Base-by-base conservation (phyloP, 768 basidiomycete genomes). In the Asterophora lycoperdoides region DNA sequence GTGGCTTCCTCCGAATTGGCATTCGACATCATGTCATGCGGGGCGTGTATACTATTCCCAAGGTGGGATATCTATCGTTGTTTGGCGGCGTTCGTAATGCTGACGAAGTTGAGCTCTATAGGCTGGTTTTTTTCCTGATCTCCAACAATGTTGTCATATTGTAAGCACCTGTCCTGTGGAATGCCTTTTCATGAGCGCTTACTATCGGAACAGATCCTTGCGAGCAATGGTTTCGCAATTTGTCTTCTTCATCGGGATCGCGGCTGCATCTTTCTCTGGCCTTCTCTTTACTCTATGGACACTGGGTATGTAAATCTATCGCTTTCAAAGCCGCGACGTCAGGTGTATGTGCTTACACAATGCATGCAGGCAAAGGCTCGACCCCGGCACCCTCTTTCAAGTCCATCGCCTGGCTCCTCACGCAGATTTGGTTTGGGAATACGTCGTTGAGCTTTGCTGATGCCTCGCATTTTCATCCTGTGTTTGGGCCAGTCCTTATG, bases 381-480 rank as follows among this genome's bases (percentile, higher is more conserved):
- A 48, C 42, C 14, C 45, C 49, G 35, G 50, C 54, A 1, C 62
- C 70, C 68, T 62, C 71, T 13, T 43, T 74, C 37, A 78, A 73
- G 53, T 65, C 73, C 10, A 90, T 90, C 42, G 78, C 84, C 0
- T 93, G 89, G 89, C 66, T 92, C 8, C 84, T 92, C 83, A 76
- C 87, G 2, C 84, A 90, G 50, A 89, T 92, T 26, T 91, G 89
- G 88, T 89, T 91, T 52, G 88, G 89, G 0, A 87, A 85, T 56
- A 84, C 80, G 2, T 85, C 75, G 57, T 67, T 89, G 14, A 74
- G 72, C 53, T 83, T 83, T 55, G 67, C 56, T 7, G 70, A 81
- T 56, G 79, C 81, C 0, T 64, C 75, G 37, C 80, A 75, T 52
- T 84, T 84, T 56, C 83, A 81, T 62, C 80, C 79, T 5, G 54